phyloP scores from a whole-genome alignment of 2,329 filamentous ascomycete genomes.

The Hypomyces perniciosus region DNA sequence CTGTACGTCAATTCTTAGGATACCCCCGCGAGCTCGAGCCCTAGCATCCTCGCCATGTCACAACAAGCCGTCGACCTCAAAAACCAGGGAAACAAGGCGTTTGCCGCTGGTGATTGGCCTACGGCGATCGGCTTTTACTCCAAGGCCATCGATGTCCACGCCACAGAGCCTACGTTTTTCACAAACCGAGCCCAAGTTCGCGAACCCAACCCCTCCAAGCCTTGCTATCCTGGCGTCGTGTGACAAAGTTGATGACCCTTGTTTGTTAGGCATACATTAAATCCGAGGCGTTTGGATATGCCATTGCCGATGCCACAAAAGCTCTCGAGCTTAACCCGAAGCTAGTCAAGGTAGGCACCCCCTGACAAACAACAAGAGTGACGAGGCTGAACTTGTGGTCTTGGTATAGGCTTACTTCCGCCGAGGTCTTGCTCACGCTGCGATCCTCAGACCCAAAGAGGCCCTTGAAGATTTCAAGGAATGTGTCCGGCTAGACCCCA shows the following conservation, averaged over 20 bases:
- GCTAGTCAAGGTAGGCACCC: conserved; percentile 69
- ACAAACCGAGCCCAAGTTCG: conserved; percentile 90
- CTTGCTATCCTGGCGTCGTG: conserved; percentile 33
- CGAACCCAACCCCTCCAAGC: conserved; percentile 14
- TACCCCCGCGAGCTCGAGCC: conserved; percentile 6
- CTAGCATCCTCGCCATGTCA: conserved; percentile 31
- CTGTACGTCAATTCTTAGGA: not conserved
- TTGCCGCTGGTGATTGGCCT: conserved; percentile 80
- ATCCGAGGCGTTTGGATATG: conserved; percentile 89
- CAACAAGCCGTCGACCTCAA: conserved; percentile 77
- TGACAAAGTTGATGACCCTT: conserved; percentile 36
- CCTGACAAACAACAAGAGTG: not conserved
- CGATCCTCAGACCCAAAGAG: conserved; percentile 81
- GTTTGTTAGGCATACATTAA: conserved; percentile 76
- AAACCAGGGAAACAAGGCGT: conserved; percentile 90
- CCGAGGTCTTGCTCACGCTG: conserved; percentile 83
- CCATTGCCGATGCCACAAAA: conserved; percentile 82
- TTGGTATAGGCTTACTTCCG: conserved; percentile 76
- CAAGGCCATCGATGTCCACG: conserved; percentile 79
- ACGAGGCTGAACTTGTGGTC: conserved; percentile 8
- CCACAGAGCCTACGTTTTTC: conserved; percentile 81
- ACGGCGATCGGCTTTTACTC: conserved; percentile 77
- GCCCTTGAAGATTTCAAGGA: conserved; percentile 89
- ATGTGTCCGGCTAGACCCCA: conserved; percentile 79
- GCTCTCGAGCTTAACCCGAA: conserved; percentile 83